Base-by-base conservation (phyloP, 208 protist species). In the Leishmania martiniquensis region DNA sequence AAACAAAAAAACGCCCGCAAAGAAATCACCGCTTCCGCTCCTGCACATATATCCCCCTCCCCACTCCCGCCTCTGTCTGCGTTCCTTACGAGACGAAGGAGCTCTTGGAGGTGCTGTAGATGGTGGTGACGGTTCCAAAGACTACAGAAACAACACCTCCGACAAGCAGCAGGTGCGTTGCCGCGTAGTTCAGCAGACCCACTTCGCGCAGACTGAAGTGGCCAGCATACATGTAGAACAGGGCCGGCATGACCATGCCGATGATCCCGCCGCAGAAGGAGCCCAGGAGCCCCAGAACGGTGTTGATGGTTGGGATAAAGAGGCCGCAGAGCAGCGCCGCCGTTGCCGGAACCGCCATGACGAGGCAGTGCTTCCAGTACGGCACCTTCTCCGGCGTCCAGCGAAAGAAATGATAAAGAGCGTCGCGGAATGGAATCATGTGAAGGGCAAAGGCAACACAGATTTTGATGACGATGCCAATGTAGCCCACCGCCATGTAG, bases 201-300 rank as follows among this genome's bases (percentile, higher is more conserved):
- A 87, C 75, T 32, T 74, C 74, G 42, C 39, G 49, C 25, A 89
- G 22, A 25, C 78, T 85, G 74, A 79, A 92, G 75, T 78, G 44
- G 49, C 88, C 86, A n/a, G 78, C 76, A 71, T 94, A 92, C 85
- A 94, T 94, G 63, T 85, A 80, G 75, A 92, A 87, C 13, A 94
- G 78, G 1, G 88, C 80, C 1, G 86, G 86, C 29, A 91, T 87
- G 75, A 93, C 88, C 69, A 91, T 85, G 47, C 88, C 85, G 44
- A 92, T 90, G 65, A 90, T 82, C 32, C 82, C 85, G 22, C 87
- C 85, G 75, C 85, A 92, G 75, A 95, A 78, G 52, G 80, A 75
- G 22, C 88, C 88, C 17, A 85, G 60, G 6, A 95, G 73, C 39
- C 83, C 83, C 66, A 95, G 83, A 4, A 89, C 88, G 15, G 81